Base-by-base conservation (phyloP, 2,329 filamentous ascomycete species). In the Macroventuria anomochaeta region DNA sequence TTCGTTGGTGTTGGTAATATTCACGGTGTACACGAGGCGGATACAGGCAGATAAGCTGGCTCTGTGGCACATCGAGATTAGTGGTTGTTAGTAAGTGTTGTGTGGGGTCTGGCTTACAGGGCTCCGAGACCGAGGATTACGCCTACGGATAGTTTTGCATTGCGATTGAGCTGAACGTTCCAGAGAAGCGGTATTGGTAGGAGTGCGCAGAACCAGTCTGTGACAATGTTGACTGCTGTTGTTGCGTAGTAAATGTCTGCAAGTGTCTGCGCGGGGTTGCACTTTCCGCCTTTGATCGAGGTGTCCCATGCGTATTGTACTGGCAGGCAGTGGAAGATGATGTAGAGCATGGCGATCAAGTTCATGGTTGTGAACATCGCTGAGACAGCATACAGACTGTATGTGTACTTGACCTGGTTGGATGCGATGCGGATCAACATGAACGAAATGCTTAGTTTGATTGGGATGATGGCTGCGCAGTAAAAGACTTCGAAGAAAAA, bases 401-500 rank as follows among this genome's bases (percentile, higher is more conserved):
- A 63, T 7, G 64, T 55, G 29, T 67, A 75, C 5, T 49, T 50
- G 28, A 59, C 63, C 36, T 62, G 67, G 7, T 63, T 65, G 1
- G 61, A 65, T 7, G 72, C 73, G 29, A 74, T 69, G 7, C 72
- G 69, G 32, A 71, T 67, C 42, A 74, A 55, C 68, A 71, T 73
- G 46, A 74, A 67, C 0, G 70, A 65, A 23, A 75, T 74, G 55
- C 65, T 69, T n/a, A 75, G 58, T 57, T 75, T 75, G 53, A 74
- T 65, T 6, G 69, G 68, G 10, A 75, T 71, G 42, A 74, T 68
- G 7, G 71, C 59, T 4, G 67, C 59, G 59, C 72, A 75, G 47
- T 71, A 75, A 47, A 74, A 73, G 41, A 73, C 56, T 43, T 75
- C 68, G 40, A 72, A 75, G 53, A 75, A 62, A 51, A 74, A 75